These are phyloP conservation scores for Pleurotus giganteus DNA, from an alignment of 768 basidiomycete genomes.

Conservation along the genomic window DNA sequence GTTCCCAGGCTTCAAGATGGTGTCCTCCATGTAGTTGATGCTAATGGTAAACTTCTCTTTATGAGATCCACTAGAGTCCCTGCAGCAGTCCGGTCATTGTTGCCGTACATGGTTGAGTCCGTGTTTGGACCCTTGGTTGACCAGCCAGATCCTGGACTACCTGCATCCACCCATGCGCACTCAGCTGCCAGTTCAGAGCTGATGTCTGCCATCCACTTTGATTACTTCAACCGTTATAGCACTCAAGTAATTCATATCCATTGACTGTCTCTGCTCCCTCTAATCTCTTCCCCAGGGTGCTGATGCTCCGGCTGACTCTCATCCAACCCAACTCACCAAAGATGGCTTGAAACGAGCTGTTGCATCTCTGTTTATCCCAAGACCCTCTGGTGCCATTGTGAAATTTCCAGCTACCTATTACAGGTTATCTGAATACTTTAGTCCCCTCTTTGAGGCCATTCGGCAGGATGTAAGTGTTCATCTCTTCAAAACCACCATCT, in stretches of 20 bases:
- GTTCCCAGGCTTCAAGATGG: no score
- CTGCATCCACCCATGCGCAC: no score
- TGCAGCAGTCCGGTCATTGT: no score
- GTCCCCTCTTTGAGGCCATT: background rate
- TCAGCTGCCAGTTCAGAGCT: no score
- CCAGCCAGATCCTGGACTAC: no score
- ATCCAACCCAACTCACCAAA: background rate
- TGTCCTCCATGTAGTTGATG: no score
- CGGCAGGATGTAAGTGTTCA: background rate
- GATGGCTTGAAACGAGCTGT: background rate
- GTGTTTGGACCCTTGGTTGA: no score
- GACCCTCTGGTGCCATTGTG: background rate
- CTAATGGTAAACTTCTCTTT: no score
- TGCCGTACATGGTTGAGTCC: no score
- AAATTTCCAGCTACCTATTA: background rate
- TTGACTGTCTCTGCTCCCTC: background rate
- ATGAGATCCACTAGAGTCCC: no score
- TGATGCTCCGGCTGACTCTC: background rate
- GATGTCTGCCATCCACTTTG: background rate
- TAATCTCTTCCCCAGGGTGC: background rate
- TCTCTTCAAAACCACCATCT: background rate
- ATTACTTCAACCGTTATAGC: background rate
- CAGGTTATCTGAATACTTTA: background rate
- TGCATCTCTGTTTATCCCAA: background rate
- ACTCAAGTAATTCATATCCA: background rate